phyloP scores from a whole-genome alignment of 257 asterid species.

The Salvia splendens region DNA sequence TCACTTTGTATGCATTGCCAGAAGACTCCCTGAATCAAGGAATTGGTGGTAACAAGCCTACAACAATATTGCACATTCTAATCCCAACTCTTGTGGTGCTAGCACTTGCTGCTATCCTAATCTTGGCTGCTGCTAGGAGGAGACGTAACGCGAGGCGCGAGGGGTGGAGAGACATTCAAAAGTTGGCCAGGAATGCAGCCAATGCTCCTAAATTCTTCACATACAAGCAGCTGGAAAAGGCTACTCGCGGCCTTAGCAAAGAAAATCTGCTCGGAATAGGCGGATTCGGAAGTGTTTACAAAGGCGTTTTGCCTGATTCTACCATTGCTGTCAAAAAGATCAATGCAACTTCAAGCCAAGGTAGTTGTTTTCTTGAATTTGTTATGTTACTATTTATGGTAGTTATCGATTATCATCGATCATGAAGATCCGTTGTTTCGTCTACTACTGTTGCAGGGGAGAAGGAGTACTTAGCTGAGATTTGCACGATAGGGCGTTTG shows the following conservation, averaged over 20 bases:
- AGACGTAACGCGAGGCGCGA: slow-evolving; percentile 29
- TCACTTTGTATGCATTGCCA: slow-evolving; percentile 51
- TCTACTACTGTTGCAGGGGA: slow-evolving; percentile 39
- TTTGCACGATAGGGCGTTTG: slow-evolving; percentile 64
- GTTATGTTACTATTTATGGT: not conserved
- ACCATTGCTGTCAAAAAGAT: slow-evolving; percentile 63
- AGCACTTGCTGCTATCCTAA: slow-evolving; percentile 21
- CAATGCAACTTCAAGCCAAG: slow-evolving; percentile 66
- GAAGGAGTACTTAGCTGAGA: slow-evolving; percentile 70
- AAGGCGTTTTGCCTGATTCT: slow-evolving; percentile 40
- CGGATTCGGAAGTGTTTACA: slow-evolving; percentile 73
- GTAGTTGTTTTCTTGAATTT: slow-evolving; percentile 31
- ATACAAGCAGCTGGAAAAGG: slow-evolving; percentile 59
- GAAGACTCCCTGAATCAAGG: slow-evolving; percentile 35
- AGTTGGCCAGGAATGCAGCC: slow-evolving; percentile 50
- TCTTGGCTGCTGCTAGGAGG: slow-evolving; percentile 28
- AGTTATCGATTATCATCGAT: not conserved
- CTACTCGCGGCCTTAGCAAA: slow-evolving; percentile 51
- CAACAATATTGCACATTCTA: slow-evolving; percentile 34
- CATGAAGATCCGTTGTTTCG: no score
- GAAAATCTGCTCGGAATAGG: slow-evolving; percentile 62
- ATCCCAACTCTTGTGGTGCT: slow-evolving; percentile 35
- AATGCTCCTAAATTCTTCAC: slow-evolving; percentile 56
- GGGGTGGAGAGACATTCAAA: slow-evolving; percentile 48
- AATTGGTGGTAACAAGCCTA: slow-evolving; percentile 20